Evolutionary conservation across 106 monocot species (phyloP), one percentile per base, ranked within the genome.

Genomic region (Dioscorea zingiberensis): DNA sequence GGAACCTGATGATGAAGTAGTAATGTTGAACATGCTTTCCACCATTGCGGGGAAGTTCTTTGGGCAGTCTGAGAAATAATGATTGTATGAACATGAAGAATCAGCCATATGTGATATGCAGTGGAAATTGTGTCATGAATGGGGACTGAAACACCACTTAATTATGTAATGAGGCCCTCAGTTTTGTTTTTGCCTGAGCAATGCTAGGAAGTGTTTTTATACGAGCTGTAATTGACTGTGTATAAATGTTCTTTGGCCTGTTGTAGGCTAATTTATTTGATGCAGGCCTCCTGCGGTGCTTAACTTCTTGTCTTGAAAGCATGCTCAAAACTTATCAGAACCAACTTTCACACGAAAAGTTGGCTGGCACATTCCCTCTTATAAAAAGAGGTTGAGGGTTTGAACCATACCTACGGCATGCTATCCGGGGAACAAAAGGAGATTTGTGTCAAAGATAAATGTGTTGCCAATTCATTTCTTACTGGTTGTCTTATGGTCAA

Each of bases 21-120:
- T 77, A 2, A 92, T 84, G 88, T 25, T 93, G 66, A 89, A 67
- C 58, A 80, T 98, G 60, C 77, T 98, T 15, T 61, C 78, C 19
- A 72, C 79, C 1, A 89, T 98, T 6, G 64, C 81, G 6, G 97
- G 97, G 13, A 92, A 80, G 27, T 93, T 73, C 60, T 98, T 98
- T 69, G 81, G 92, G 13, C 97, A 98, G 69, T 80, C 62, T 53
- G 92, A 86, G 64, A 69, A 70, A 6, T 64, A 27, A 56, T 58
- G 60, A 24, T 6, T 38, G 10, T 38, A 8, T 38, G 38, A 38
- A 10, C 38, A 38, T 38, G 38, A 38, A 6, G 38, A 38, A 38
- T 38, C 38, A 38, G 38, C 38, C 38, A 38, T 38, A 53, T 53
- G 4, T 19, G 19, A 16, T 53, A 18, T 16, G 14, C 11, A 5